Evolutionary conservation across 352 stramenopile genomes (phyloP).

Genomic region (Nothophytophthora sp.): DNA sequence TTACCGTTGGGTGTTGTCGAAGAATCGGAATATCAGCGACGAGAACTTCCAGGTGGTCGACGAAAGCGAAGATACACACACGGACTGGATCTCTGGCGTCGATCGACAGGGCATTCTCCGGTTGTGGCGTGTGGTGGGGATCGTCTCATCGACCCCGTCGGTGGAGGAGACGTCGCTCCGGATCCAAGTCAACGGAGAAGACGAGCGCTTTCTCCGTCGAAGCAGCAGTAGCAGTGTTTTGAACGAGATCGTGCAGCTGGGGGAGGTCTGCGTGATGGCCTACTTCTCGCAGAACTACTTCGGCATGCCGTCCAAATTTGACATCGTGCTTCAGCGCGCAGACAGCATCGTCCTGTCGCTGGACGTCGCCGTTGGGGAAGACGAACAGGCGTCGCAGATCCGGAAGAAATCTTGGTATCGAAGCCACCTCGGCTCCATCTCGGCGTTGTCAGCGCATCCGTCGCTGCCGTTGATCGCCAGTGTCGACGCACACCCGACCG

Average conservation of each 20-base stretch:
- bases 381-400: slow-evolving; percentile 41
- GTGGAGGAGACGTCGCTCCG: slow-evolving; percentile 63
- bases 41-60: slow-evolving; percentile 64
- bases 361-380: slow-evolving; percentile 49
- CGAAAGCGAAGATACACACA: slow-evolving; percentile 41
- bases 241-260: slow-evolving; percentile 21
- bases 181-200: slow-evolving; percentile 74
- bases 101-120: slow-evolving; percentile 64
- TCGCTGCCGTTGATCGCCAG: slow-evolving; percentile 77
- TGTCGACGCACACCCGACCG: slow-evolving; percentile 37
- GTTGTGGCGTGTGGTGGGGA: slow-evolving; percentile 61
- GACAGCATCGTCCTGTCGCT: slow-evolving; percentile 83
- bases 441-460: slow-evolving; percentile 70
- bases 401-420: slow-evolving; percentile 85
- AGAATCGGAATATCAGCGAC: slow-evolving; percentile 81
- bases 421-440: slow-evolving; percentile 67
- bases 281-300: slow-evolving; percentile 83
- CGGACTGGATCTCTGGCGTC: slow-evolving; percentile 79
- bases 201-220: too few species aligned
- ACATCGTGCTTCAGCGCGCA: slow-evolving; percentile 71
- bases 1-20: slow-evolving; percentile 79
- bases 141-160: slow-evolving; percentile 28
- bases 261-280: slow-evolving; percentile 73
- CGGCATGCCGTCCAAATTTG: slow-evolving; percentile 68
- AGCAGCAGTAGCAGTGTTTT: not conserved